Base-by-base conservation (phyloP, 345 rosid genomes). In the Dovyalis caffra region DNA sequence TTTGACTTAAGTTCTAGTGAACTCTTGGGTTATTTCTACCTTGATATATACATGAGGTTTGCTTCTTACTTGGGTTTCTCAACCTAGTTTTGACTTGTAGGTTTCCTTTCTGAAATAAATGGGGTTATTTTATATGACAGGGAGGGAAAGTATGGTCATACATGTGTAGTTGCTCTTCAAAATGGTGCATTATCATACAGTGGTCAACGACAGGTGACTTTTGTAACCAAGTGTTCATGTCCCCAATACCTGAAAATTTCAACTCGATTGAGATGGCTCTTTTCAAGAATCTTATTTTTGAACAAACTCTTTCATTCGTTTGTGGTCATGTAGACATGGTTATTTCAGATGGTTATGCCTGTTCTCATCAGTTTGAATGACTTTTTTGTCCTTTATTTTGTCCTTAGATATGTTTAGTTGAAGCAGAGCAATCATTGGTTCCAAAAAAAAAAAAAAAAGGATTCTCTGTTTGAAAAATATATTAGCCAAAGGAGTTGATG, bases 1-100 rank as follows among this genome's bases (percentile, higher is more conserved):
- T 82, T 86, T 75, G 97, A 95, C 87, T 81, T 92, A 51, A 86
- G 83, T 69, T 89, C 98, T 65, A 87, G 89, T 78, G 94, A 91
- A 81, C 94, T 86, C 68, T 67, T 95, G 79, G 98, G 99, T 72
- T 88, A 88, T 89, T 89, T 95, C 86, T 95, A 90, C 87, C 90
- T 95, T 77, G 99, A 95, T 82, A 75, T 95, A 78, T 92, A 82
- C 70, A 76, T 67, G 73, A 92, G 99, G 99, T 95, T 77, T 32
- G 47, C 45, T 12, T 65, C n/a, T 69, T 73, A 70, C 68, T 77
- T 74, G 38, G 31, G 69, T 18, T 29, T 60, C 28, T 70, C 5
- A 7, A 38, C 60, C 31, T 8, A 47, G 45, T 53, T 62, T 76
- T 51, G 65, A 64, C 25, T 69, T 40, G 12, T 49, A 18, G 66